Base-by-base conservation (phyloP, 2,329 filamentous ascomycete genomes). In the Colletotrichum destructivum region DNA sequence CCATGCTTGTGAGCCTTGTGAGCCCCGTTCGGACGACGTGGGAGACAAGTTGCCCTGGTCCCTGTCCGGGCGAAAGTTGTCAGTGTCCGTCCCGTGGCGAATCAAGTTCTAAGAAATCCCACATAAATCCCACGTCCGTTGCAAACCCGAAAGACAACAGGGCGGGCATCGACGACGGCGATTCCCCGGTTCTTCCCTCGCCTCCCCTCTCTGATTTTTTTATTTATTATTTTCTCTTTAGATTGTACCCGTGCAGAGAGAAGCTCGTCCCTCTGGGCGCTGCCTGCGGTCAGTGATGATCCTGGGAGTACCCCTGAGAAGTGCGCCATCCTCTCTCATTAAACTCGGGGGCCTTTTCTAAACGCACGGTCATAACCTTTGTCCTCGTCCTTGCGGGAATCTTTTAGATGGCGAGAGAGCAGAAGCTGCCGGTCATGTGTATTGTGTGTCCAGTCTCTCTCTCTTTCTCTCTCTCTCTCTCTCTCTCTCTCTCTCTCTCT, bases 251-350 rank as follows among this genome's bases (percentile, higher is more conserved):
- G 31, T 31, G 31, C 7, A 31, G 8, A 31, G 40, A 38, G 16
- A 61, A 54, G 62, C 55, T 47, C 62, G 67, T 61, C 38, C 67
- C 66, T 59, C 47, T 16, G 40, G 46, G 13, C 8, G 26, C 42
- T 16, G 44, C 55, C 44, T 38, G 59, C n/a, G 4, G 8, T 35
- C 2, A 9, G 42, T 21, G n/a, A 57, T 18, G 40, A 26, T 18
- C 21, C 68, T 26, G 11, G 63, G 68, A 52, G 16, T 56, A 31
- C 68, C 68, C 68, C 56, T 67, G 63, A 62, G 21, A 47, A 12
- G 42, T 18, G 44, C 38, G 46, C 60, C 49, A 26, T 61, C n/a
- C 35, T 26, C 56, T 18, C 15, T 40, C 46, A 56, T 62, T 56
- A 56, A 38, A 31, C 55, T 62, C 47, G 55, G 42, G 54, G 26